Evolutionary conservation across 768 basidiomycete genomes (phyloP), one percentile per base, ranked within the genome.

Genomic region (Myochromella boudieri): DNA sequence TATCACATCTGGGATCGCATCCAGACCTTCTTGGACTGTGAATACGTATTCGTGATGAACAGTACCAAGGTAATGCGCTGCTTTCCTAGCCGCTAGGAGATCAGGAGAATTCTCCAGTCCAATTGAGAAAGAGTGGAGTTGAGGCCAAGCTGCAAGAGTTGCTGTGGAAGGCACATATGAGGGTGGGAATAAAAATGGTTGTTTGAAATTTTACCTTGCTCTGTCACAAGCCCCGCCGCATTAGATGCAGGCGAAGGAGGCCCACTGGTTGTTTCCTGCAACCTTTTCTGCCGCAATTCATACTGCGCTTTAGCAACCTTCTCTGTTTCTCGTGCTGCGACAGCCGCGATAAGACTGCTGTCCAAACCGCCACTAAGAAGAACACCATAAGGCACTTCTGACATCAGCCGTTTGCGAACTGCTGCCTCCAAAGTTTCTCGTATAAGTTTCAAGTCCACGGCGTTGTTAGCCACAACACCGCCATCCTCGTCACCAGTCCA

Each of bases 11-110:
- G 91, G 91, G 43, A 99, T 84, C 2, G 97, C 97, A 59, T 99
- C 97, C 39, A 99, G 72, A 33, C 97, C 97, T 66, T 98, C 97
- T 66, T 98, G 91, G 4, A 98, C 91, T 22, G 95, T 97, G 69
- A 99, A 99, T 12, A 92, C 88, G 67, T 93, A 97, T 68, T 97
- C 95, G 62, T 98, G 95, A 60, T 99, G 97, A 1, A 88, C 83
- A 1, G 97, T 99, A 21, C 95, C 95, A 33, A 99, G 74, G 70
- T 81, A 97, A 55, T 85, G 85, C 10, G 97, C 95, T 0, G 87
- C 97, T 64, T 95, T 95, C 37, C 87, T 78, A 5, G 97, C 95
- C 1, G 97, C 97, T 46, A 95, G 69, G 17, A 97, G 80, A 69
- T 99, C 97, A 1, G 97, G 97, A 2, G 97, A 95, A 69, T 91